These are phyloP conservation scores for Phialophora tarda DNA, from an alignment of 2,329 filamentous ascomycete species.

Conservation along the genomic window DNA sequence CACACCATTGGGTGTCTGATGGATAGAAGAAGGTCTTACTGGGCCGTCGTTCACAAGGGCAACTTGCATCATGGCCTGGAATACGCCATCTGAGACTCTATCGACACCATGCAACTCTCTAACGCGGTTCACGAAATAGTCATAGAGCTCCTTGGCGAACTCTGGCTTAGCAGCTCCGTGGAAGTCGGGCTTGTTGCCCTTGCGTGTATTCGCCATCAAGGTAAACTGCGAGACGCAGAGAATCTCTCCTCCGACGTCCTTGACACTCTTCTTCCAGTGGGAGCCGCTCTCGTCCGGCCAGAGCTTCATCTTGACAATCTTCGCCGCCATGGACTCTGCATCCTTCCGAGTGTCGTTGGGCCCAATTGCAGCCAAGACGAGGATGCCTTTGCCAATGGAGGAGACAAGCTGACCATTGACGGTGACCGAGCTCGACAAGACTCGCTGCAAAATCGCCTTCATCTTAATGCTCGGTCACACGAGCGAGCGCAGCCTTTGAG, in stretches of 20 bases:
- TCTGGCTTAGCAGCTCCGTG: conserved; percentile 81
- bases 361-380: conserved; percentile 90
- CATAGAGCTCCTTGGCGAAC: conserved; percentile 80
- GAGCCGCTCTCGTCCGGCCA: conserved; percentile 82
- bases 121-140: conserved; percentile 79
- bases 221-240: conserved; percentile 99
- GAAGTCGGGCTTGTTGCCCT: conserved; percentile 94
- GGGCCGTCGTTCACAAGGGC: conserved; percentile 84
- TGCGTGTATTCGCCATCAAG: conserved; percentile 88
- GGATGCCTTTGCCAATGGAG: conserved; percentile 83
- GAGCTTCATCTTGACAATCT: conserved; percentile 85
- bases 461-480: conserved; percentile 15
- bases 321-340: conserved; percentile 78
- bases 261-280: conserved; percentile 88
- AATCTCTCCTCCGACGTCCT: conserved; percentile 87
- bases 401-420: conserved; percentile 91
- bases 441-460: conserved; percentile 86
- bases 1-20: not conserved
- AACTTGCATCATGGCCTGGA: conserved; percentile 99
- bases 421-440: conserved; percentile 92
- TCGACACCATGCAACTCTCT: conserved; percentile 72
- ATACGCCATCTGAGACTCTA: conserved; percentile 90
- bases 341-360: conserved; percentile 91
- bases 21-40: conserved; percentile 50
- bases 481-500: not conserved